Evolutionary conservation across 306 rosid genomes (phyloP), one percentile per base, ranked within the genome.

Genomic region (Trichosanthes cucumerina): DNA sequence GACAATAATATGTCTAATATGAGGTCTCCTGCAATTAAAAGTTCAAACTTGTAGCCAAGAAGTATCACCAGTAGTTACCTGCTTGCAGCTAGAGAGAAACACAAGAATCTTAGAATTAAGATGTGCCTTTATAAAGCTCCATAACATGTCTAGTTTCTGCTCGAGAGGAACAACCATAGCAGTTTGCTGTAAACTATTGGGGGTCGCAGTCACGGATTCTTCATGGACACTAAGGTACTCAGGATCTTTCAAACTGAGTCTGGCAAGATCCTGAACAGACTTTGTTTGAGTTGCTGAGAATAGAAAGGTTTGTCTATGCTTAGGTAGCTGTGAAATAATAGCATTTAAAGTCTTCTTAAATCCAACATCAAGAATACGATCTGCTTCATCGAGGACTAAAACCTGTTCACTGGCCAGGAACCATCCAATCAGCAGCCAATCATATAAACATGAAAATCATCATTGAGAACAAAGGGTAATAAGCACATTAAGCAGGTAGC

Each of bases 241-340:
- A 33, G 98, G 97, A 83, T 95, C 97, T 86, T 92, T 92, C 87
- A 95, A 88, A 89, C 98, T 92, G 58, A 95, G 90, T 81, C 98
- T 87, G 53, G 96, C 97, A 81, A 95, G 97, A 86, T 91, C 97
- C 84, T 92, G 90, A 83, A 95, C 79, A 1, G 90, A 86, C 85
- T 91, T 95, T 9, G 97, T 92, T 81, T 92, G 97, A 75, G 98
- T 95, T 66, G 98, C 98, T 2, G 98, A 95, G 86, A 92, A 92
- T 18, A 95, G 97, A 80, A 92, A 78, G 69, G 97, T 95, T 81
- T 95, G 98, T 78, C 98, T 91, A 46, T 68, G 83, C 82, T 88
- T 95, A 46, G 97, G 98, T 34, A 95, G 89, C 75, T 95, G 97
- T 23, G 97, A 92, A 77, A 95, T 79, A 80, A 95, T 90, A 18